Conservation (phyloP, 2,329 filamentous ascomycete genomes). For the Emydomyces testavorans region DNA sequence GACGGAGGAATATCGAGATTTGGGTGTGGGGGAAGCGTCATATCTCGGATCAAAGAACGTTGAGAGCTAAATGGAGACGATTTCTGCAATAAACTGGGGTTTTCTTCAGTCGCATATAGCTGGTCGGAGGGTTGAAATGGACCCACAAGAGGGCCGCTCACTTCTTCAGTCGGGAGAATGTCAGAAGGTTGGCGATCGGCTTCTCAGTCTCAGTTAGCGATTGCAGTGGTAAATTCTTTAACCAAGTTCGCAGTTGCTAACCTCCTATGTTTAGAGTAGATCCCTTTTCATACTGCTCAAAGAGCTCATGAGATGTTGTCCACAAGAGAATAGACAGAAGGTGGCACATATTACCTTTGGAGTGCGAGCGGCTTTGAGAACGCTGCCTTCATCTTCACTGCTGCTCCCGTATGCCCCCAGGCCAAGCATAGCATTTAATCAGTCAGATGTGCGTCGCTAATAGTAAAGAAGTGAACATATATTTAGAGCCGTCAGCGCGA, state of each 20-base stretch:
- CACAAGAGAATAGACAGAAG: background rate
- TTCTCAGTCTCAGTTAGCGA: background rate
- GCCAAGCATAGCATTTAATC: slow-evolving; percentile 26
- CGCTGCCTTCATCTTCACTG: slow-evolving; percentile 33
- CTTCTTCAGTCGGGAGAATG: background rate
- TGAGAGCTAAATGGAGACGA: slow-evolving; percentile 41
- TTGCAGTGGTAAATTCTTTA: background rate
- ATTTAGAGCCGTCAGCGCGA: too few species aligned
- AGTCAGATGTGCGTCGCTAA: background rate
- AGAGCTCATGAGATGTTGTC: background rate
- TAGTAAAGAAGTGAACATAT: background rate
- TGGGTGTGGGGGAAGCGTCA: slow-evolving; percentile 42
- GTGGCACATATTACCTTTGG: slow-evolving; percentile 11
- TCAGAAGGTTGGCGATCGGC: background rate
- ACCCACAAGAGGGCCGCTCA: slow-evolving; percentile 23
- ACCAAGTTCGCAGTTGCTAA: background rate
- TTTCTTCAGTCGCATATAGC: slow-evolving; percentile 7
- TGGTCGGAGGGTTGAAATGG: slow-evolving; percentile 25
- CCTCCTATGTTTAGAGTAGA: background rate
- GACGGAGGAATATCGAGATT: slow-evolving; percentile 37
- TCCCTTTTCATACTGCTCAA: background rate
- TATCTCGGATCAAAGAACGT: slow-evolving; percentile 43
- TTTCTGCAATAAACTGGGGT: slow-evolving; percentile 11
- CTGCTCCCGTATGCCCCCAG: slow-evolving; percentile 37
- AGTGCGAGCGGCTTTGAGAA: slow-evolving; percentile 10